Conservation (phyloP, 768 basidiomycete genomes). For the Piloderma croceum region DNA sequence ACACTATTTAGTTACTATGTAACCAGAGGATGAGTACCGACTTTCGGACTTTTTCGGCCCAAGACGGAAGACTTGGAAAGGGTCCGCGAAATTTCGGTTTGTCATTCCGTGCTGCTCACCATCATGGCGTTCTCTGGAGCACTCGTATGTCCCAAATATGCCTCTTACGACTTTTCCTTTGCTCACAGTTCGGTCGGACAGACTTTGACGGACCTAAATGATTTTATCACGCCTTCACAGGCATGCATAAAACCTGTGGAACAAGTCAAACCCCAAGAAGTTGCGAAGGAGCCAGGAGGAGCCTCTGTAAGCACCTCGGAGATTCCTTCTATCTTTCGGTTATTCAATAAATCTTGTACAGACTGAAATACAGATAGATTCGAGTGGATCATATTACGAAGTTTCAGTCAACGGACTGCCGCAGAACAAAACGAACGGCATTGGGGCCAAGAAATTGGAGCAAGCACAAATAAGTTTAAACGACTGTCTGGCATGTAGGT, state of each 20-base stretch:
- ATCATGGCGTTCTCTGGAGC: conserved; percentile 88
- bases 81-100: no score
- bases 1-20: no score
- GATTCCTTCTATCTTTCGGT: no score
- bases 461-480: conserved; percentile 95
- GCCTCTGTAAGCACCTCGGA: conserved; percentile 32
- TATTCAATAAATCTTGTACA: conserved; percentile 27
- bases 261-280: conserved; percentile 40
- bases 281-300: conserved; percentile 32
- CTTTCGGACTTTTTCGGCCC: no score
- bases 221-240: conserved; percentile 94
- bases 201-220: conserved; percentile 93
- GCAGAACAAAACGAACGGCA: conserved; percentile 14
- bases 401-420: conserved; percentile 37
- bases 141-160: conserved; percentile 44
- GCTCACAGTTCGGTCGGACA: conserved; percentile 24
- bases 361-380: conserved; percentile 92
- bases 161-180: conserved; percentile 1
- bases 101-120: no score
- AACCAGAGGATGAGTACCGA: no score
- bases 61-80: no score
- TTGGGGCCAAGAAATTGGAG: conserved; percentile 58
- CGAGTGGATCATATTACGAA: conserved; percentile 83
- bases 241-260: conserved; percentile 95
- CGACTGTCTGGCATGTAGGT: conserved; percentile 98